Base-by-base conservation (phyloP, 2,329 filamentous ascomycete genomes). In the Drechslerella dactyloides region DNA sequence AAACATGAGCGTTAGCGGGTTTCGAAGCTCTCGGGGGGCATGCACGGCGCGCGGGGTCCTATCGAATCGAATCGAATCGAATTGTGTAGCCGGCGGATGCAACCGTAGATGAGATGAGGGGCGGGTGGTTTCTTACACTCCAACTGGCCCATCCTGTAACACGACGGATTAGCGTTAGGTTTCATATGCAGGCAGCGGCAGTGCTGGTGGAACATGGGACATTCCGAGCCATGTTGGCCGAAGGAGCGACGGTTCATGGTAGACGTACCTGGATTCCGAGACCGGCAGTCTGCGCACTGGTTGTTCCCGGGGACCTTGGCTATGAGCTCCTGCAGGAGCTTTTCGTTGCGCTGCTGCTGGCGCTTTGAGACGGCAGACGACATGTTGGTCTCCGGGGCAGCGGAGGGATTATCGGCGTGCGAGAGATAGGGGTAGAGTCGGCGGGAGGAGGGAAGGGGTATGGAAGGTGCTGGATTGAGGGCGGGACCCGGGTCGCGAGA, bases 341-440 rank as follows among this genome's bases (percentile, higher is more conserved):
- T 91, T 83, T 99, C 94, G 81, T 99, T 97, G 81, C 94, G 93
- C 84, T 90, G 91, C 85, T 97, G 93, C 83, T 97, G 91, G 81
- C 94, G 91, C 85, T 97, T 99, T 30, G 69, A 57, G 46, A 64
- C 30, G 13, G 52, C 35, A 35, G 66, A 37, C 66, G 63, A 64
- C 19, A 42, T 42, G 21, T 56, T 64, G 51, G 23, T 52, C 21
- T 15, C 54, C 35, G 37, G 24, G 15, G 17, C 30, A 42, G 40
- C 17, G 35, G 33, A 15, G 40, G 42, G 17, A 37, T 27, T 19
- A 19, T 30, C 42, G 33, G 44, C 51, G 62, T 35, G 60, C 10
- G 44, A 50, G 48, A 37, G 23, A 40, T 35, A 51, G 27, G 30
- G 58, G 15, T 42, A 23, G 44, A 33, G 27, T 33, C 27, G 27